Percentiles rank a stretch among this genome's conserved stretches.
phyloP scores from a whole-genome alignment of 73 alveolate species.

The Stentor roeselii region DNA sequence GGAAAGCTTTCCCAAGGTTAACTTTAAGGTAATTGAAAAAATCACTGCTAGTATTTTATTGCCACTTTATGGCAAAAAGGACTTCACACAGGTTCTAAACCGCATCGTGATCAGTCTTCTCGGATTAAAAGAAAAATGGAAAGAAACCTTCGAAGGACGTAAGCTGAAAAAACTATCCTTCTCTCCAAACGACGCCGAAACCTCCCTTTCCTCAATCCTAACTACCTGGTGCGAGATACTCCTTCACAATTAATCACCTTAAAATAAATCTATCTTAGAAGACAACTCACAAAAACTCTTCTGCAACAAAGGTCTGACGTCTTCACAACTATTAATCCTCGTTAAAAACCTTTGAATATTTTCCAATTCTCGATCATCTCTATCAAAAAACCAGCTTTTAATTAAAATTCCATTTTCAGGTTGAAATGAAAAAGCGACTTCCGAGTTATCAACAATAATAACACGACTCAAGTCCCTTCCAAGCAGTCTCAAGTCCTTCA shows the following conservation, averaged over 20 bases:
- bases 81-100: neutral
- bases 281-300: too few relatives aligned
- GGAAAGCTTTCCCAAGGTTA: neutral
- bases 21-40: neutral
- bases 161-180: neutral
- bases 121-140: neutral
- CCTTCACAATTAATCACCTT: too few relatives aligned
- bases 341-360: neutral
- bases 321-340: too few relatives aligned
- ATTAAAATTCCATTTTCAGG: slow-evolving; percentile 62
- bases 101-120: neutral
- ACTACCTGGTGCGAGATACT: too few relatives aligned
- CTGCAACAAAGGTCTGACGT: too few relatives aligned
- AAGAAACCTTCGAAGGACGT: neutral
- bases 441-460: slow-evolving; percentile 61
- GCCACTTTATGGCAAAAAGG: neutral
- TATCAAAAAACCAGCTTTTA: slow-evolving; percentile 51
- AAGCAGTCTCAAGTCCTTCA: slow-evolving; percentile 67
- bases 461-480: slow-evolving; percentile 69
- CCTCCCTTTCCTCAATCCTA: too few relatives aligned
- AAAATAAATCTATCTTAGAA: too few relatives aligned
- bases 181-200: too few relatives aligned
- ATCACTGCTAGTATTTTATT: too few relatives aligned
- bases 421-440: slow-evolving; percentile 32
- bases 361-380: slow-evolving; percentile 41